Evolutionary conservation across 768 basidiomycete species (phyloP).

Genomic region (Terana coerulea): DNA sequence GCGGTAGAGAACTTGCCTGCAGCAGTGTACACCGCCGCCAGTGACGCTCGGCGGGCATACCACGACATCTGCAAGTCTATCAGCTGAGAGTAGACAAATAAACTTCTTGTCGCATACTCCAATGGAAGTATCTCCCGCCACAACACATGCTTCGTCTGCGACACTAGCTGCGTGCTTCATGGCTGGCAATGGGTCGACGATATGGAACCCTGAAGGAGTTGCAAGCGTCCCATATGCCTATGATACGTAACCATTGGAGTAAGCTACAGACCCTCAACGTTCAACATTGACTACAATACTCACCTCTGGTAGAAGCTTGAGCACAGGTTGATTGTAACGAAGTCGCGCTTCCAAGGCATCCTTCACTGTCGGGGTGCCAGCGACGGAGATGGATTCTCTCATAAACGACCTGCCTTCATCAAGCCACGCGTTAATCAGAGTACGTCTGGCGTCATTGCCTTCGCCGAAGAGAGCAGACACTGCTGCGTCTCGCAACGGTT

Average conservation of each 20-base stretch:
- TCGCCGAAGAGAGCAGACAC: slow-evolving; percentile 71
- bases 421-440: slow-evolving; percentile 71
- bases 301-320: slow-evolving; percentile 67
- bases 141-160: slow-evolving; percentile 68
- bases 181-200: slow-evolving; percentile 57
- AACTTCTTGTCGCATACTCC: slow-evolving; percentile 42
- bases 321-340: slow-evolving; percentile 62
- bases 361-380: slow-evolving; percentile 30
- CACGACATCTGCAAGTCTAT: slow-evolving; percentile 50
- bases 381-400: slow-evolving; percentile 24
- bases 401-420: slow-evolving; percentile 60
- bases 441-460: slow-evolving; percentile 61
- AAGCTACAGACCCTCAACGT: not conserved
- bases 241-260: not conserved
- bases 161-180: slow-evolving; percentile 57
- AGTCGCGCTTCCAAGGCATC: slow-evolving; percentile 56
- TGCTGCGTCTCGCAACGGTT: slow-evolving; percentile 66
- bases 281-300: slow-evolving; percentile 14
- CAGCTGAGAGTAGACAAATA: not conserved
- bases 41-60: slow-evolving; percentile 64
- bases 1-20: slow-evolving; percentile 42
- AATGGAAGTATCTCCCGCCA: slow-evolving; percentile 47
- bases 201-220: slow-evolving; percentile 46
- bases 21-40: slow-evolving; percentile 68
- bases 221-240: slow-evolving; percentile 74